phyloP scores from a whole-genome alignment of 345 rosid species.

The Turritis glabra region DNA sequence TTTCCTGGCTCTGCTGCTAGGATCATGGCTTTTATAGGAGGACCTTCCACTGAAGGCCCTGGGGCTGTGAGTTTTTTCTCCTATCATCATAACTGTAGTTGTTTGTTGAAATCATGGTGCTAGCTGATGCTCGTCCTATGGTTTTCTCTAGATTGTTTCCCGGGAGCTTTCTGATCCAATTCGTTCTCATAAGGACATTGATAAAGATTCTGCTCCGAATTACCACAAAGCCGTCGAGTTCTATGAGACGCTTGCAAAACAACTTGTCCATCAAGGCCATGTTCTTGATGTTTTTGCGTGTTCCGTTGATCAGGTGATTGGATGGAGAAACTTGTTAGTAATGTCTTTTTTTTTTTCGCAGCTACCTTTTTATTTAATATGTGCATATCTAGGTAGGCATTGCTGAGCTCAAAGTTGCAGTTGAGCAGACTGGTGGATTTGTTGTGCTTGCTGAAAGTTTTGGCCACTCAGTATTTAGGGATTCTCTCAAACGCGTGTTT shows the following conservation, averaged over 20 bases:
- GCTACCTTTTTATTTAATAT: not conserved
- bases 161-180: slow-evolving; percentile 84
- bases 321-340: not conserved
- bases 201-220: slow-evolving; percentile 78
- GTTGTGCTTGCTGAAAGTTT: slow-evolving; percentile 99
- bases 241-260: slow-evolving; percentile 76
- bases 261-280: slow-evolving; percentile 98
- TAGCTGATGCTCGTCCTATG: slow-evolving; percentile 1
- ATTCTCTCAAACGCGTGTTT: slow-evolving; percentile 78
- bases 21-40: slow-evolving; percentile 94
- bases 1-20: slow-evolving; percentile 97
- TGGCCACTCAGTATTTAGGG: slow-evolving; percentile 90
- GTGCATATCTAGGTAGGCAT: slow-evolving; percentile 67
- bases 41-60: slow-evolving; percentile 86
- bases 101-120: not conserved
- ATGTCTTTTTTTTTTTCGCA: not conserved
- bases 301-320: slow-evolving; percentile 86
- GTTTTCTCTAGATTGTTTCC: slow-evolving; percentile 67
- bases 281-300: slow-evolving; percentile 95
- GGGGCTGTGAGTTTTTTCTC: slow-evolving; percentile 64
- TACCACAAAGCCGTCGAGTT: slow-evolving; percentile 81
- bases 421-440: slow-evolving; percentile 93
- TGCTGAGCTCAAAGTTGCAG: slow-evolving; percentile 91
- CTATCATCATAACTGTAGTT: not conserved
- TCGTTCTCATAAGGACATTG: slow-evolving; percentile 95